These are phyloP conservation scores for Aspergillus sp. DNA, from an alignment of 2,329 filamentous ascomycete species.

Conservation along the genomic window DNA sequence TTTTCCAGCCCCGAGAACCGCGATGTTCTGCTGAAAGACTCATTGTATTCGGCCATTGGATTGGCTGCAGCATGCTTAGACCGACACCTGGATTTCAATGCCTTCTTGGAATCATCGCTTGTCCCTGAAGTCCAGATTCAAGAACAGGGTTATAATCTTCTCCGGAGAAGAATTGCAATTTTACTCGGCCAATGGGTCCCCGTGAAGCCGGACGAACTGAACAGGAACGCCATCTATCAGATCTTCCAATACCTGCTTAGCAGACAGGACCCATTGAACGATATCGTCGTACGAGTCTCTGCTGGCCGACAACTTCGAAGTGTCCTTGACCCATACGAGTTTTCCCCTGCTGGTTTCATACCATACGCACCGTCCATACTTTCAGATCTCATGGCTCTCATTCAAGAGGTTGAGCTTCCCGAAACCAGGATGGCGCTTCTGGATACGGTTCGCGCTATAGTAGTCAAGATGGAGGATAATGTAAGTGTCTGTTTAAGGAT, in stretches of 20 bases:
- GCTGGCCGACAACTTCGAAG: slow-evolving; percentile 76
- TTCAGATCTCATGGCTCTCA: slow-evolving; percentile 65
- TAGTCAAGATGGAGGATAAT: slow-evolving; percentile 71
- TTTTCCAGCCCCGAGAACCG: slow-evolving; percentile 60
- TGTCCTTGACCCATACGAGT: slow-evolving; percentile 79
- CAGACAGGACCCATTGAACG: slow-evolving; percentile 69
- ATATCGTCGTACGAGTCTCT: slow-evolving; percentile 85
- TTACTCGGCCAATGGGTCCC: slow-evolving; percentile 84
- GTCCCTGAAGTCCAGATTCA: slow-evolving; percentile 69
- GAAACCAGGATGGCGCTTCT: slow-evolving; percentile 89
- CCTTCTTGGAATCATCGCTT: slow-evolving; percentile 67
- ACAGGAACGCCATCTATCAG: slow-evolving; percentile 70
- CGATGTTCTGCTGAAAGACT: slow-evolving; percentile 81
- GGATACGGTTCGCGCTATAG: slow-evolving; percentile 74
- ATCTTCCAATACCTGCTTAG: slow-evolving; percentile 84
- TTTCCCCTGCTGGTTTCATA: slow-evolving; percentile 64
- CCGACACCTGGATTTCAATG: slow-evolving; percentile 72
- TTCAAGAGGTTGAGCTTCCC: slow-evolving; percentile 69
- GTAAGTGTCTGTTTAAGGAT: slow-evolving; percentile 31
- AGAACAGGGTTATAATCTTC: slow-evolving; percentile 64
- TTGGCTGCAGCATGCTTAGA: slow-evolving; percentile 72
- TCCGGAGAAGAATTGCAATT: slow-evolving; percentile 82
- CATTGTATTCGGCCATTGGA: slow-evolving; percentile 88
- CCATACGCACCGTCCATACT: slow-evolving; percentile 72
- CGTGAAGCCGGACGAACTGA: slow-evolving; percentile 63